Percentiles rank a stretch among this genome's conserved stretches.
phyloP scores from a whole-genome alignment of 768 basidiomycete species.

The Leccinum incarnatum region DNA sequence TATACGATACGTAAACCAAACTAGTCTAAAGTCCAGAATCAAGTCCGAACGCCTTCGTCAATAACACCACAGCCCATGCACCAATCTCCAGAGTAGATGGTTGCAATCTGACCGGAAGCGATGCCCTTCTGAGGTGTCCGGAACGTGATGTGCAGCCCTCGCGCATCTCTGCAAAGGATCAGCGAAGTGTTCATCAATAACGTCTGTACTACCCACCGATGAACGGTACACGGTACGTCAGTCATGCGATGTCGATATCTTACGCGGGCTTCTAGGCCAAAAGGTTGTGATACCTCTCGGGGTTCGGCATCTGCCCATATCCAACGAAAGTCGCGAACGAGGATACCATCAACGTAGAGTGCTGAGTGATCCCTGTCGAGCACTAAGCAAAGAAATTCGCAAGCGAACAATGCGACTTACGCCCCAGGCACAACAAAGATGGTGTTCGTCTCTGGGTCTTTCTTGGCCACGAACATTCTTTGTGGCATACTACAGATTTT shows the following conservation, averaged over 20 bases:
- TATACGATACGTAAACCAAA: neutral
- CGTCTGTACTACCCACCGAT: conserved; percentile 37
- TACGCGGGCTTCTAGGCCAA: conserved; percentile 49
- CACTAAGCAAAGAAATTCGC: neutral
- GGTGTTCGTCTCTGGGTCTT: conserved; percentile 59
- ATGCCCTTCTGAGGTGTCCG: conserved; percentile 63
- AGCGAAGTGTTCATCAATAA: conserved; percentile 1
- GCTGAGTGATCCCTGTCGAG: conserved; percentile 55
- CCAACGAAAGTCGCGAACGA: conserved; percentile 62
- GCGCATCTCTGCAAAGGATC: conserved; percentile 19
- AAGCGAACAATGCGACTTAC: conserved; percentile 38
- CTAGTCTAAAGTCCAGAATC: neutral
- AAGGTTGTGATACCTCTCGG: conserved; percentile 33
- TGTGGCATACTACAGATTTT: conserved; percentile 57
- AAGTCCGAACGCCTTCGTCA: conserved; percentile 19
- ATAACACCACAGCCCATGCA: conserved; percentile 86
- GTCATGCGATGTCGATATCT: conserved; percentile 74
- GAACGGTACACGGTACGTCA: conserved; percentile 50
- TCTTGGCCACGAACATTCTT: conserved; percentile 71
- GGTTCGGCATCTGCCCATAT: conserved; percentile 70
- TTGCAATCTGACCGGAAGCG: conserved; percentile 77
- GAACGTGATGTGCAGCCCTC: conserved; percentile 45
- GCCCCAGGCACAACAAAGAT: conserved; percentile 75
- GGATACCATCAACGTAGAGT: conserved; percentile 42
- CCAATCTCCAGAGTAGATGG: conserved; percentile 69